Base-by-base conservation (phyloP, 2,329 filamentous ascomycete genomes). In the Cyanodermella asteris region DNA sequence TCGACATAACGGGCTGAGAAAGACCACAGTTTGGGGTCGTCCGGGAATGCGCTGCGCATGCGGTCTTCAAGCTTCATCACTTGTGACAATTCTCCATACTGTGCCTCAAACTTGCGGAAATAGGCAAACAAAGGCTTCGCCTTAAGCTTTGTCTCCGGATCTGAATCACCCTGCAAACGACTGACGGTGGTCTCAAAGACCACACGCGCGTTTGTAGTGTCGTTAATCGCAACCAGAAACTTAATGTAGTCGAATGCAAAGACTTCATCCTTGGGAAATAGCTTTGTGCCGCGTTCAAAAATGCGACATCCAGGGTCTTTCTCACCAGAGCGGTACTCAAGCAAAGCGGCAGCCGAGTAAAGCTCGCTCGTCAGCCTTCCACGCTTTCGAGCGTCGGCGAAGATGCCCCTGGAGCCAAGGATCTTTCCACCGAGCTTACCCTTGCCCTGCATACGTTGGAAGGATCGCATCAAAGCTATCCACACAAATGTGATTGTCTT, bases 171-270 rank as follows among this genome's bases (percentile, higher is more conserved):
- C 6, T 74, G 65, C 21, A 94, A 62, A 32, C 72, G 72, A 41
- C 74, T 77, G 31, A 93, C 77, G 10, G 82, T 81, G 10, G 82
- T 93, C 46, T 94, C 87, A 40, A 97, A 97, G 3, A 93, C 81
- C 7, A 87, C 82, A 35, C 87, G 69, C 17, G 87, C 87, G 59
- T 97, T 81, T 82, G 17, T 17, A 17, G 12, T 12, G 15, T 97
- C 87, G 38, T 91, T 84, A 43, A 77, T 80, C 8, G 76, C 73
- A 39, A 94, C 75, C 31, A 97, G 56, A 47, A 91, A 87, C 53
- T 91, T 93, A 38, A 97, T 60, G 46, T 97, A 94, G 47, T 94
- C 82, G 25, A 97, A 62, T 34, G 90, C 80, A 49, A 94, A 94
- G 29, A 70, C 62, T 45, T 91, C 82, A 40, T 94, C 84, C 24